phyloP scores from a whole-genome alignment of 345 rosid genomes.

The Zanthoxylum bungeanum region DNA sequence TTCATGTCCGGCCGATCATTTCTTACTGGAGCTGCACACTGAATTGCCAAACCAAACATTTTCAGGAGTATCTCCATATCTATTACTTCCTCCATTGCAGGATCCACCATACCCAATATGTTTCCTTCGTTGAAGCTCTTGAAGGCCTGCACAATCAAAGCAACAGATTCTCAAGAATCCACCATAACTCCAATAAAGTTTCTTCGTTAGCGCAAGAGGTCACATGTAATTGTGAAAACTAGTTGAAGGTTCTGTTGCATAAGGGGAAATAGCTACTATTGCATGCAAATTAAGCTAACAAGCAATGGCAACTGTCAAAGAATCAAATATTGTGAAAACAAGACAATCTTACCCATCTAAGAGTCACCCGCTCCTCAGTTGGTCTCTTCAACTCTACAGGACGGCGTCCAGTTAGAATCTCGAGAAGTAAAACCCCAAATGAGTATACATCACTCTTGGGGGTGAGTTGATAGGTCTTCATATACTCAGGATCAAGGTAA shows the following conservation, averaged over 20 bases:
- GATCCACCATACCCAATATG: slow-evolving; percentile 58
- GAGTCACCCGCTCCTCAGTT: slow-evolving; percentile 64
- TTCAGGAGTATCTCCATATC: slow-evolving; percentile 45
- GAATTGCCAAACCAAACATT: slow-evolving; percentile 72
- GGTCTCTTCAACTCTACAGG: slow-evolving; percentile 71
- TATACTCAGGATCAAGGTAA: slow-evolving; percentile 95
- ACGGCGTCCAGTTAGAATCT: slow-evolving; percentile 85
- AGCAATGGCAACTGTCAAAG: neutral
- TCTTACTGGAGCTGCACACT: slow-evolving; percentile 82
- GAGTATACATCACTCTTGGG: slow-evolving; percentile 90
- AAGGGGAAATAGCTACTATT: neutral
- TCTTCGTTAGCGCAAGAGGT: neutral
- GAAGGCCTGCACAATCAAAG: slow-evolving; percentile 56
- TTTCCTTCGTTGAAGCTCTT: slow-evolving; percentile 60
- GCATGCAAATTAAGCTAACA: neutral
- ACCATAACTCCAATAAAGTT: neutral
- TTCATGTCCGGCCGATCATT: slow-evolving; percentile 85
- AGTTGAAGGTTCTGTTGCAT: neutral
- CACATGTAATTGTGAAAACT: neutral
- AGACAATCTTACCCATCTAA: slow-evolving; percentile 76
- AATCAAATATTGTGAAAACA: slow-evolving; percentile 7
- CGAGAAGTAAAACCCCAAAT: slow-evolving; percentile 83
- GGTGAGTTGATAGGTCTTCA: slow-evolving; percentile 91
- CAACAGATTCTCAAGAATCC: neutral
- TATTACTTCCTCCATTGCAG: slow-evolving; percentile 51